Percentiles rank a stretch among this genome's conserved stretches.
These are phyloP conservation scores for Epichloe sibirici DNA, from an alignment of 2,329 filamentous ascomycete genomes.

Conservation along the genomic window DNA sequence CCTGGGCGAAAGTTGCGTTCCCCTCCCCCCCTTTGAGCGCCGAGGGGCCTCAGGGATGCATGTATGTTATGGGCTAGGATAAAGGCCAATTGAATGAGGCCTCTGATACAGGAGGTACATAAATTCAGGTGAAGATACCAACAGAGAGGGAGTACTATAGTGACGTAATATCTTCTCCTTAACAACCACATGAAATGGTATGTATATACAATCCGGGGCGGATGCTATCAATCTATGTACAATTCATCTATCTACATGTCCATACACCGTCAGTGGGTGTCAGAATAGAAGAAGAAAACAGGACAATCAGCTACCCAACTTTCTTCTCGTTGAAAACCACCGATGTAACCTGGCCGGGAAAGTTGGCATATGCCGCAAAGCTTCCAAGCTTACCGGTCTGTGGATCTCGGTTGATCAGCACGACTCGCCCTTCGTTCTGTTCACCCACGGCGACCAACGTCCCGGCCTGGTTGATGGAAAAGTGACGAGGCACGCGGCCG, in stretches of 20 bases:
- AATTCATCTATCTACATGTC: neutral
- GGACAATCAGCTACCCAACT: neutral
- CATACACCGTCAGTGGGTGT: neutral
- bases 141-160: no score
- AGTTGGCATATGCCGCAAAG: conserved; percentile 28
- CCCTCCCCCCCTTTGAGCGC: no score
- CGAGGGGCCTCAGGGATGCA: no score
- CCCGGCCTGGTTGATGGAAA: conserved; percentile 53
- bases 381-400: conserved; percentile 42
- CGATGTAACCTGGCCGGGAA: conserved; percentile 33
- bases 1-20: no score
- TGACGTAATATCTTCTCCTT: no score
- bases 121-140: no score
- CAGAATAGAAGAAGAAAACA: neutral
- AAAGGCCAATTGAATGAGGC: no score
- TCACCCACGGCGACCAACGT: conserved; percentile 53
- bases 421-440: conserved; percentile 48
- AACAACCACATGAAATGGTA: neutral
- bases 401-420: conserved; percentile 47
- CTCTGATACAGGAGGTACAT: no score
- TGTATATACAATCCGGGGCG: neutral
- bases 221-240: neutral
- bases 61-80: no score
- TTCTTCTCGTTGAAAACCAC: conserved; percentile 34
- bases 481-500: conserved; percentile 54